Conservation (phyloP, 2,329 filamentous ascomycete genomes). For the Colletotrichum simmondsii region DNA sequence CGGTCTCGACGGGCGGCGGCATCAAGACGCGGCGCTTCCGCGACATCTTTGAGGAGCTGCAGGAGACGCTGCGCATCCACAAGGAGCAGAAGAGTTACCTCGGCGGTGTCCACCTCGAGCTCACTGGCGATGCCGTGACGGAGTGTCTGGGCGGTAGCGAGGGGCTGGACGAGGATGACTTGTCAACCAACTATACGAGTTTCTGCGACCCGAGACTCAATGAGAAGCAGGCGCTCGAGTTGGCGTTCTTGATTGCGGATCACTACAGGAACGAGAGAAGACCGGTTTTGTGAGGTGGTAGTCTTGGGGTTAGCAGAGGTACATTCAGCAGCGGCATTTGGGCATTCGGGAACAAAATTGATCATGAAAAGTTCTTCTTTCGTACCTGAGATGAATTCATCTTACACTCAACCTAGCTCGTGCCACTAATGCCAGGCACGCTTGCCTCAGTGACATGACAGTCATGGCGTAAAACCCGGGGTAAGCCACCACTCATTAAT, state of each 20-base stretch:
- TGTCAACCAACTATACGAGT: conserved; percentile 91
- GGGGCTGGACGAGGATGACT: conserved; percentile 85
- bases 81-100: conserved; percentile 85
- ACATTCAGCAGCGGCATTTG: not conserved
- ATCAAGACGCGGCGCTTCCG: conserved; percentile 94
- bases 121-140: conserved; percentile 95
- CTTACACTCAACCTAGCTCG: not conserved
- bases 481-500: not conserved
- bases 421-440: not conserved
- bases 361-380: conserved; percentile 17
- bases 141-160: conserved; percentile 94
- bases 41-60: conserved; percentile 89
- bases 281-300: conserved; percentile 9
- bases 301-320: not conserved
- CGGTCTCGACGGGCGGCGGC: conserved; percentile 74
- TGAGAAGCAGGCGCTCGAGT: conserved; percentile 95
- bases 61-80: conserved; percentile 86
- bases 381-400: not conserved
- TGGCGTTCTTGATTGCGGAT: conserved; percentile 92
- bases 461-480: not conserved
- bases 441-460: not conserved
- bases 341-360: conserved; percentile 4
- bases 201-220: conserved; percentile 97
- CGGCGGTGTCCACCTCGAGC: conserved; percentile 92
- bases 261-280: conserved; percentile 66